A percentile compares a stretch with the other conserved stretches of the same genome.
phyloP scores from a whole-genome alignment of 164 flowering plant genomes.

The Buxus sempervirens region DNA sequence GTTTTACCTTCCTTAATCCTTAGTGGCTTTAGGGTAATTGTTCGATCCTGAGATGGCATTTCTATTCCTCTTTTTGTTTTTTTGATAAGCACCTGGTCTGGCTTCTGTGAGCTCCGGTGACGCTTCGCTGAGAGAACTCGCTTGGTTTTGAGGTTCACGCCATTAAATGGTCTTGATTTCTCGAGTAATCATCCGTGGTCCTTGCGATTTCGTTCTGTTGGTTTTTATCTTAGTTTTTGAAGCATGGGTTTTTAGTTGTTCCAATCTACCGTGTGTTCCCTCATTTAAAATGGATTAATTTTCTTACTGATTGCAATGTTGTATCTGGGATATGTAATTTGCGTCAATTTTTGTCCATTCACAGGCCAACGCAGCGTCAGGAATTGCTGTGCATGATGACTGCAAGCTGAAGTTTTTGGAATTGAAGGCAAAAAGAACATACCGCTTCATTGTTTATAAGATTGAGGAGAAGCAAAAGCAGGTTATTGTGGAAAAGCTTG shows the following conservation, averaged over 20 bases:
- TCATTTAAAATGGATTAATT: neutral
- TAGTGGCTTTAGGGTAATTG: too few species aligned
- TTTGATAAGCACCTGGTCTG: conserved; percentile 1
- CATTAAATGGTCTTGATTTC: neutral
- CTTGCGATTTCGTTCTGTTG: neutral
- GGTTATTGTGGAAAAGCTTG: conserved; percentile 66
- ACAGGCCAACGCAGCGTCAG: conserved; percentile 75
- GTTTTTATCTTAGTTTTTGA: too few species aligned
- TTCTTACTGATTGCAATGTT: neutral
- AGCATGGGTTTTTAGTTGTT: neutral
- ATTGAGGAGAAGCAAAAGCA: conserved; percentile 70
- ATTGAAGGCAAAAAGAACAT: conserved; percentile 62
- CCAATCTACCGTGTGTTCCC: neutral
- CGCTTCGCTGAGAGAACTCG: neutral
- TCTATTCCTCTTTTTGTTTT: too few species aligned
- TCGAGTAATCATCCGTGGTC: too few species aligned
- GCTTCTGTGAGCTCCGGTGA: neutral
- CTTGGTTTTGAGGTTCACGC: neutral
- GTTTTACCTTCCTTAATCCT: too few species aligned
- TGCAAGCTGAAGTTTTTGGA: conserved; percentile 70
- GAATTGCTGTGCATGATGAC: conserved; percentile 68
- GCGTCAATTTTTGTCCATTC: conserved; percentile 1
- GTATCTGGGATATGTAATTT: neutral
- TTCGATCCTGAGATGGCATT: too few species aligned
- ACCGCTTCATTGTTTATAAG: conserved; percentile 60